Base-by-base conservation (phyloP, 495 filamentous ascomycete species). In the Penicillium bialowiezense region DNA sequence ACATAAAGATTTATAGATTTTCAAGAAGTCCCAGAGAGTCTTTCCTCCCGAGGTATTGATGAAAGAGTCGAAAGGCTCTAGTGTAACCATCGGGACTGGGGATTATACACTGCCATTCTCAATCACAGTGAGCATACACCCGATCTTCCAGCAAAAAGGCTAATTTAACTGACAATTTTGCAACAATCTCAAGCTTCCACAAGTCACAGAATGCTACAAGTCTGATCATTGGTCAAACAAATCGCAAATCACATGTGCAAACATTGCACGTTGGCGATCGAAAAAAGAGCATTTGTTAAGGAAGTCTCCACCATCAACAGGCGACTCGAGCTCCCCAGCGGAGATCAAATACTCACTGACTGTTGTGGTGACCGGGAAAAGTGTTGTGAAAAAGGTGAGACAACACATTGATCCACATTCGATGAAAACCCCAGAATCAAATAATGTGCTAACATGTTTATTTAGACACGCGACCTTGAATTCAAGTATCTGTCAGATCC, bases 81-180 rank as follows among this genome's bases (percentile, higher is more conserved):
- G 45, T 40, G 45, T 48, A 28, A 48, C 45, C 19, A 31, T 40
- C 24, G 24, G 35, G n/a, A 7, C 26, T 14, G 45, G 45, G 5
- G 15, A 9, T 23, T 17, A 31, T 23, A 23, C 20, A 23, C 18
- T 39, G 24, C 24, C 15, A 12, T 40, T 48, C 17, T 39, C 45
- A 12, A 40, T 40, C 18, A 48, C 26, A 4, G 45, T 39, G 12
- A 21, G 26, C n/a, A n/a, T n/a, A n/a, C n/a, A n/a, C n/a, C n/a
- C n/a, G n/a, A n/a, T n/a, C n/a, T 33, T 19, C 18, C 10, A 18
- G 14, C 19, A 1, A 17, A 36, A n/a, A n/a, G n/a, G n/a, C n/a
- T n/a, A n/a, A n/a, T n/a, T n/a, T n/a, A n/a, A n/a, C n/a, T n/a
- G n/a, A n/a, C n/a, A n/a, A n/a, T n/a, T n/a, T n/a, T n/a, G n/a